Conservation (phyloP, 164 flowering plant species). For the Litsea cubeba region DNA sequence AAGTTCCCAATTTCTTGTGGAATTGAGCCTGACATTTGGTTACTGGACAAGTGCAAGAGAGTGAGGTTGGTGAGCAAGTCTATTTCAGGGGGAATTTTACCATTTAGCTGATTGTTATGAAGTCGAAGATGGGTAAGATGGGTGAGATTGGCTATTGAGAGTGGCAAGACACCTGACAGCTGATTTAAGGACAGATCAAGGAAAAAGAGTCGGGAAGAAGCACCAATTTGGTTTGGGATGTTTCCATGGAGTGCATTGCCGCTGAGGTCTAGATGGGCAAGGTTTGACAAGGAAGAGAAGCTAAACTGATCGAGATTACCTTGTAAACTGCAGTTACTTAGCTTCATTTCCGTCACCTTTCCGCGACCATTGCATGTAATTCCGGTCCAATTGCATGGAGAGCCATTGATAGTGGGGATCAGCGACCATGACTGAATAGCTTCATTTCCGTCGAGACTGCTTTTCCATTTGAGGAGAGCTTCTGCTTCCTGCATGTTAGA, state of each 20-base stretch:
- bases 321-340: neutral
- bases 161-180: slow-evolving; percentile 19
- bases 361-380: slow-evolving; percentile 12
- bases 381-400: slow-evolving; percentile 15
- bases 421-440: neutral
- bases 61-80: slow-evolving; percentile 11
- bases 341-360: slow-evolving; percentile 10
- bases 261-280: slow-evolving; percentile 15
- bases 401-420: too few species aligned
- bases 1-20: slow-evolving; percentile 27
- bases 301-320: slow-evolving; percentile 16
- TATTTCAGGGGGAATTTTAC: slow-evolving; percentile 24
- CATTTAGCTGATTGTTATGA: slow-evolving; percentile 13
- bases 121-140: slow-evolving; percentile 8
- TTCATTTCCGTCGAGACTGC: neutral
- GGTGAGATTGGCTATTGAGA: slow-evolving; percentile 26
- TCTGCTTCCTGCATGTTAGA: neutral
- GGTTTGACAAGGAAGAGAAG: slow-evolving; percentile 22
- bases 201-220: slow-evolving; percentile 16
- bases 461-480: slow-evolving; percentile 6
- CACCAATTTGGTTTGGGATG: slow-evolving; percentile 21
- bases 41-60: slow-evolving; percentile 5
- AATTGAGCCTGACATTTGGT: neutral
- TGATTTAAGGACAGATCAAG: slow-evolving; percentile 21
- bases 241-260: slow-evolving; percentile 5